Evolutionary conservation across 768 basidiomycete species (phyloP), one percentile per base, ranked within the genome.

Genomic region (Lepiota brunneoincarnata): DNA sequence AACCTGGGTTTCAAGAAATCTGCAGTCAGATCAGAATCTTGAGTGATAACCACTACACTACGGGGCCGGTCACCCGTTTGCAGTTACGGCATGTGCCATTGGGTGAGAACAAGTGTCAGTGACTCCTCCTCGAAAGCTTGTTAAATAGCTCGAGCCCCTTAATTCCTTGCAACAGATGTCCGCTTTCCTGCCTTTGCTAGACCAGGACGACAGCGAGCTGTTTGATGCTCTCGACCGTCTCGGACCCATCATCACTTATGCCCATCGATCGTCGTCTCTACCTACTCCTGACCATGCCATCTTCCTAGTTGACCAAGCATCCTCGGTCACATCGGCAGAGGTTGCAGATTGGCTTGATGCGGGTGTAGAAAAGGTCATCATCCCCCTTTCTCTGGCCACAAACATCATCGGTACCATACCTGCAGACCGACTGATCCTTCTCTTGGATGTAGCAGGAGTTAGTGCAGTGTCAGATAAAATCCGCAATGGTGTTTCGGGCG

Each of bases 301-400:
- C 23, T 84, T 80, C 59, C 65, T 90, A 24, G 75, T 88, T 45
- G 72, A 85, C 59, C 82, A 90, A 51, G 42, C 54, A 21, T 66
- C 75, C 51, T 71, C 74, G 58, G 61, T 75, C 40, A 72, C 79
- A 46, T 49, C 78, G n/a, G 84, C 87, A 50, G 72, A 80, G 20
- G 74, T 84, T 61, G 73, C 83, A 53, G 70, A 80, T 18, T 80
- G 76, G 75, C 81, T 99, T 26, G 91, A 98, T 68, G 72, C 73
- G 18, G 93, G 95, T 20, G 82, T 86, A 2, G 80, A 86, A 61
- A 94, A 91, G 69, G 77, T 93, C 63, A 84, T 97, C 36, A 77
- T 93, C 0, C 79, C 86, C 17, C 76, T 83, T 39, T 69, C 82
- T n/a, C 76, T 77, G 62, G 87, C 80, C 26, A 84, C 83, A 65